Conservation (phyloP, 2,329 filamentous ascomycete genomes). For the Aureobasidium sp. region DNA sequence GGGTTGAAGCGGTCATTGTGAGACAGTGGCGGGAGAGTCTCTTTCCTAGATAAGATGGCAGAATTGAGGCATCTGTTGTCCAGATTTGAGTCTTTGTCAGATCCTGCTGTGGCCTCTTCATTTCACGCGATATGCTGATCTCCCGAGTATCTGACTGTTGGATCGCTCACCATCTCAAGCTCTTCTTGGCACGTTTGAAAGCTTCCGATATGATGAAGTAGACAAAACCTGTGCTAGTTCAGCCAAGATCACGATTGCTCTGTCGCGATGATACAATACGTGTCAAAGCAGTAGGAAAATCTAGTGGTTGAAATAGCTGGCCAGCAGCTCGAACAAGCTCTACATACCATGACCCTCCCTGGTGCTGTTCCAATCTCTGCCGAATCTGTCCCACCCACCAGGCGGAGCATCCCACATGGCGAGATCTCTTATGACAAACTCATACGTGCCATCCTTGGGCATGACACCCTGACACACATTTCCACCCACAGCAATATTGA, state of each 20-base stretch:
- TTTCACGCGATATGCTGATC: too few species aligned
- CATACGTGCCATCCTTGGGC: slow-evolving; percentile 49
- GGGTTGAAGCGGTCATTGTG: neutral
- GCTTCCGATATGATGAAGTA: neutral
- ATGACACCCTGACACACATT: slow-evolving; percentile 49
- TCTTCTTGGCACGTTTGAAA: neutral
- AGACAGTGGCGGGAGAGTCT: neutral
- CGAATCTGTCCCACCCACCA: slow-evolving; percentile 51
- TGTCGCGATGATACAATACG: neutral
- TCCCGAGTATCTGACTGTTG: too few species aligned
- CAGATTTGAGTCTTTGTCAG: neutral
- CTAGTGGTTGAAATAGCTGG: neutral
- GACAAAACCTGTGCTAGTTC: neutral
- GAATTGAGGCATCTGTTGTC: neutral
- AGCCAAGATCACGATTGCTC: neutral
- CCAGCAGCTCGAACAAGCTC: neutral
- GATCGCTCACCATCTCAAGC: neutral
- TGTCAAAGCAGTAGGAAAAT: too few species aligned
- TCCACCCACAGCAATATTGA: slow-evolving; percentile 58
- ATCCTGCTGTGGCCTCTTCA: too few species aligned
- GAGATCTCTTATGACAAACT: slow-evolving; percentile 48
- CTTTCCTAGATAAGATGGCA: neutral
- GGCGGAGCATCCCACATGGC: slow-evolving; percentile 47
- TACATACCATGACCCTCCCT: slow-evolving; percentile 19
- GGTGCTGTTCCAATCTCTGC: slow-evolving; percentile 41